A percentile compares a stretch with the other conserved stretches of the same genome.
Conservation (phyloP, 495 filamentous ascomycete genomes). For the Penicillium subrubescens region DNA sequence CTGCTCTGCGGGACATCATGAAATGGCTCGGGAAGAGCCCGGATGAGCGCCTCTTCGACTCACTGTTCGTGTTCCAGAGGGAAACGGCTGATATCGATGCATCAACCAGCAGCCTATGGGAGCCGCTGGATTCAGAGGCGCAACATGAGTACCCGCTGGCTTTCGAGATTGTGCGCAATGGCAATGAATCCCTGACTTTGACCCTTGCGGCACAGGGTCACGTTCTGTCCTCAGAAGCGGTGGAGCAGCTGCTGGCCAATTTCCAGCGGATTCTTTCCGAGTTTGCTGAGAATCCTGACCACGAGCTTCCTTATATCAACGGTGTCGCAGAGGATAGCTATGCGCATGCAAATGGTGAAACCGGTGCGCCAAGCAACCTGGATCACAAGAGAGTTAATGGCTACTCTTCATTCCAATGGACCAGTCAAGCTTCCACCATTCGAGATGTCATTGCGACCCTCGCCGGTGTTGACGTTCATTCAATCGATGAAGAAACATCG, state of each 20-base stretch:
- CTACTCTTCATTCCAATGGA: constrained; percentile 54
- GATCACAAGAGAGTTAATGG: background rate
- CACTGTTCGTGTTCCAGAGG: constrained; percentile 67
- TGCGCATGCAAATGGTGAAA: constrained; percentile 5
- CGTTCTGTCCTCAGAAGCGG: constrained; percentile 20
- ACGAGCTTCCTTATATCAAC: constrained; percentile 19
- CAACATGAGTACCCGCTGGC: constrained; percentile 72
- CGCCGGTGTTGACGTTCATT: constrained; percentile 50
- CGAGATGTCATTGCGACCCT: constrained; percentile 62
- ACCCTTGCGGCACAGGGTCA: constrained; percentile 53
- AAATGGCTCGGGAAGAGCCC: constrained; percentile 43
- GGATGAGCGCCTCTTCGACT: constrained; percentile 45
- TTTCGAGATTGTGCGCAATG: constrained; percentile 63
- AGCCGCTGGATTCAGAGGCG: constrained; percentile 49
- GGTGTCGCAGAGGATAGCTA: constrained; percentile 1
- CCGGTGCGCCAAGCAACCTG: background rate
- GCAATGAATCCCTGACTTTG: constrained; percentile 46
- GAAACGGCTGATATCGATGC: constrained; percentile 20
- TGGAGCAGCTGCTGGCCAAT: constrained; percentile 23
- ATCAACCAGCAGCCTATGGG: constrained; percentile 53
- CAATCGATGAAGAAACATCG: constrained; percentile 57
- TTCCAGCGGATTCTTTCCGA: constrained; percentile 31
- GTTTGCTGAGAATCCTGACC: constrained; percentile 25
- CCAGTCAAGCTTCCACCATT: constrained; percentile 46
- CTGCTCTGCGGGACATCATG: constrained; percentile 47